A percentile compares a stretch with the other conserved stretches of the same genome.
Evolutionary conservation across 257 asterid species (phyloP).

Genomic region (Cinchona pubescens): DNA sequence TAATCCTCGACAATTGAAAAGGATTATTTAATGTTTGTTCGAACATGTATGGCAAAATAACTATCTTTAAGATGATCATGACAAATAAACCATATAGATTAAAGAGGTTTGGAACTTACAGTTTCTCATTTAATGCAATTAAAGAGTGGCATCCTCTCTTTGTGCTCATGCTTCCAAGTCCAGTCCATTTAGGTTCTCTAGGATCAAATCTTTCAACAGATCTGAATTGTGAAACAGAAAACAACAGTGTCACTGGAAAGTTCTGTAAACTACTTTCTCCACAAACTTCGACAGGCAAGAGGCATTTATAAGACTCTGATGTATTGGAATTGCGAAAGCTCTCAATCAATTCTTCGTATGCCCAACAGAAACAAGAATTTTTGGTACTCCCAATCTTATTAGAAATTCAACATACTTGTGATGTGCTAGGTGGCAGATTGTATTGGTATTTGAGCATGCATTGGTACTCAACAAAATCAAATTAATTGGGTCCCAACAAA

Average conservation of each 20-base stretch:
- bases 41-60: not conserved
- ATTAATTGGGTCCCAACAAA: not conserved
- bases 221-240: slow-evolving; percentile 21
- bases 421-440: not conserved
- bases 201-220: slow-evolving; percentile 79
- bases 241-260: not conserved
- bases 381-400: not conserved
- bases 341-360: not conserved
- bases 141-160: slow-evolving; percentile 64
- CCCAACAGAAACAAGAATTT: not conserved
- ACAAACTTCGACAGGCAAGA: not conserved
- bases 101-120: slow-evolving; percentile 40
- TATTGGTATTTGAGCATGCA: not conserved
- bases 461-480: not conserved
- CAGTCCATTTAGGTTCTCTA: slow-evolving; percentile 59
- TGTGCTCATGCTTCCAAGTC: slow-evolving; percentile 38
- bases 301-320: not conserved
- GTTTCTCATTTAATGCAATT: slow-evolving; percentile 47
- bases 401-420: not conserved
- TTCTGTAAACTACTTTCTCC: not conserved
- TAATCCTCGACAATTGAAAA: not conserved
- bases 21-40: not conserved
- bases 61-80: not conserved
- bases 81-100: not conserved
- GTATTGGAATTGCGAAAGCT: not conserved